Base-by-base conservation (phyloP, 108 stramenopile species). In the Poteriospumella lacustris region DNA sequence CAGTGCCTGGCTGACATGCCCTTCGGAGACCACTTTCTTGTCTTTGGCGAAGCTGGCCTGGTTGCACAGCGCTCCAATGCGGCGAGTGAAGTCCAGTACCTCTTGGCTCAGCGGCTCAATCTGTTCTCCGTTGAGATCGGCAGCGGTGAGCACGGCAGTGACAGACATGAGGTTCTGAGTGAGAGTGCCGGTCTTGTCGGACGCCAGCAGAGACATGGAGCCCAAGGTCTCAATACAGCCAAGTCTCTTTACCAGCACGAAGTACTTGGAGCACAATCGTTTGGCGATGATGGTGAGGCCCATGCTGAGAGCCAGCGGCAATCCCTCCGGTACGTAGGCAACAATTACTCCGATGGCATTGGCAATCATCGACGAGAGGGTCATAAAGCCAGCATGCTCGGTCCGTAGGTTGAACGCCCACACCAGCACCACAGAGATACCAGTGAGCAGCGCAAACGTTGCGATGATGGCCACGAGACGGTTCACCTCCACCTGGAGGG, bases 101-200 rank as follows among this genome's bases (percentile, higher is more conserved):
- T n/a, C n/a, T n/a, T n/a, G n/a, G n/a, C n/a, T n/a, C n/a, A n/a
- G n/a, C n/a, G n/a, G n/a, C n/a, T n/a, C n/a, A n/a, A n/a, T n/a
- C n/a, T n/a, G n/a, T n/a, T n/a, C n/a, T n/a, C n/a, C n/a, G n/a
- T n/a, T n/a, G n/a, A n/a, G n/a, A n/a, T n/a, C n/a, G n/a, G n/a
- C n/a, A n/a, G n/a, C n/a, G n/a, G n/a, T n/a, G n/a, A n/a, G n/a
- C n/a, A n/a, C n/a, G n/a, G n/a, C n/a, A n/a, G 87, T 83, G 56
- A 82, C 82, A 31, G 80, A 79, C 82, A 82, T 82, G 0, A 64
- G 31, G 52, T 82, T 82, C 44, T 68, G 29, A 43, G 82, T 82
- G 0, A 82, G 80, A 42, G 82, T 82, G 42, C 82, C 82, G 0
- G 82, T 82, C n/a, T n/a, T n/a, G 75, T 79, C 79, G 1, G 79